Evolutionary conservation across 2,329 filamentous ascomycete species (phyloP), one percentile per base, ranked within the genome.

Genomic region (Thelonectria rubi): DNA sequence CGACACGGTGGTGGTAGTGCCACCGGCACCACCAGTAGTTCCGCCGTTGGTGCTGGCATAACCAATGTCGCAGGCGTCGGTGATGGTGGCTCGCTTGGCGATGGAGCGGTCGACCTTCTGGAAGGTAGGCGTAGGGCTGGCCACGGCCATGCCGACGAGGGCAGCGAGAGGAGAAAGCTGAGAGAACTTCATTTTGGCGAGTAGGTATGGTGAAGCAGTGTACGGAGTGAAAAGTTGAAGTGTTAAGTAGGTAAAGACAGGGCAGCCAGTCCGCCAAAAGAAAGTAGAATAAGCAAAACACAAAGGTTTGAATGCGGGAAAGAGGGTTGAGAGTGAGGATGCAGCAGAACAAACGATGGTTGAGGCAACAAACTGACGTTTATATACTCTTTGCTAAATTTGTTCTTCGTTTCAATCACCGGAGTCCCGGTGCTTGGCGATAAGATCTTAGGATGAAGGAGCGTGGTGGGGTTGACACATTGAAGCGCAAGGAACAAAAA

Each of bases 1-100:
- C 15, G 70, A 69, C 20, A 72, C 70, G 39, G 82, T 84, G 43
- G 79, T 81, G 12, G 80, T 82, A 20, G 81, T 75, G 46, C 82
- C 82, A 53, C 81, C 82, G 45, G 77, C 73, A 58, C 84, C 83
- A 60, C 83, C 84, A 2, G 79, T 85, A 32, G 83, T 85, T 53
- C 83, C 70, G 17, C 69, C 70, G 64, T 78, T 78, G 65, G 70
- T 64, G 9, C 70, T 69, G 46, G 74, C 76, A 63, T 74, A 78
- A 11, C 76, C 76, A 49, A 78, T 70, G 61, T 72, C 55, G 52
- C 73, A 76, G 17, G 74, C 71, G 43, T 78, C 76, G 7, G 72
- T 75, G 66, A 77, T 71, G 65, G 74, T 60, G 49, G 76, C 76
- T 48, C 74, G 73, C 71, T 77, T 77, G 60, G 66, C 64, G 15